Percentiles rank a stretch among this genome's conserved stretches.
Conservation (phyloP, 257 asterid genomes). For the Lithospermum erythrorhizon region DNA sequence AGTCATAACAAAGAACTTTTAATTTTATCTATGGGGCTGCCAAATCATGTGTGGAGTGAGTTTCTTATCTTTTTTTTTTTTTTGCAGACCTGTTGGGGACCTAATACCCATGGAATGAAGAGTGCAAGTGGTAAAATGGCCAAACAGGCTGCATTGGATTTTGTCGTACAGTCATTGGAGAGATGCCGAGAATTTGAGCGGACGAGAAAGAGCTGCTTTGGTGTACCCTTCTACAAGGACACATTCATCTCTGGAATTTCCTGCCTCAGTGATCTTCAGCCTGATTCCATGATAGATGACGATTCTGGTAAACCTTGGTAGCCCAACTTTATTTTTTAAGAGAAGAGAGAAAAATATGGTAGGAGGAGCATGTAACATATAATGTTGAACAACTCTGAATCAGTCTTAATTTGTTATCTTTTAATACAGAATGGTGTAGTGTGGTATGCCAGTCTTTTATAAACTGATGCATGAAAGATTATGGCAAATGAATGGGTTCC, state of each 20-base stretch:
- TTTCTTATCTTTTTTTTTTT: conserved; percentile 5
- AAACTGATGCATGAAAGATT: neutral
- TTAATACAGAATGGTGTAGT: neutral
- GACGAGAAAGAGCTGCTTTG: conserved; percentile 79
- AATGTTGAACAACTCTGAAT: no score
- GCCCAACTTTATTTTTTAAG: neutral
- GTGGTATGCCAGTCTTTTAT: neutral
- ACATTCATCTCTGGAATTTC: conserved; percentile 64
- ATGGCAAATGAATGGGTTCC: neutral
- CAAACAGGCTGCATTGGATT: conserved; percentile 79
- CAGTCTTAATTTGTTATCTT: no score
- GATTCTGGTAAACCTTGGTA: conserved; percentile 38
- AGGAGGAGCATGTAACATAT: neutral
- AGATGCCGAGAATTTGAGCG: conserved; percentile 55
- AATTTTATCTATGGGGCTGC: neutral
- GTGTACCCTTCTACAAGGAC: conserved; percentile 47
- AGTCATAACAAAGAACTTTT: neutral
- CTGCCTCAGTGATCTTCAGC: conserved; percentile 35
- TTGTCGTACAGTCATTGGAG: conserved; percentile 61
- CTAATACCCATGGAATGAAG: conserved; percentile 73
- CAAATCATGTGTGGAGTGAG: no score
- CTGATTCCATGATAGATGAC: conserved; percentile 39
- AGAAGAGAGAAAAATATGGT: neutral
- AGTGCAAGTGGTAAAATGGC: conserved; percentile 75
- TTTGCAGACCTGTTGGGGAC: conserved; percentile 68